Conservation (phyloP, 371 early-diverging fungal genomes). For the Sporodiniella umbellata region DNA sequence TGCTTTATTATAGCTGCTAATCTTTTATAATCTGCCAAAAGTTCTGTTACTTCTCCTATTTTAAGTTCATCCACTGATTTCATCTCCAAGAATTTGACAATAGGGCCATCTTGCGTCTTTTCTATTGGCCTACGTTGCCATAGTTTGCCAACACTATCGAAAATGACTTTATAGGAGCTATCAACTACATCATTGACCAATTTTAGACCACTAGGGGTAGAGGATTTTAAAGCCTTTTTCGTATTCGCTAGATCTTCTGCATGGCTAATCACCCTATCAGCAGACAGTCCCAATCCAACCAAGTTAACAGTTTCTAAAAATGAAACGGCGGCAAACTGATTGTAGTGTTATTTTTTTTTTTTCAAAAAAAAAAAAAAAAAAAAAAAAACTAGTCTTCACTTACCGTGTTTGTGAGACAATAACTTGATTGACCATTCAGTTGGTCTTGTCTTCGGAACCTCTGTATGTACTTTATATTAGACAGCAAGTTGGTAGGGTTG, state of each 20-base stretch:
- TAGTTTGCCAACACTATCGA: constrained; percentile 46
- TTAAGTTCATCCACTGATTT: constrained; percentile 30
- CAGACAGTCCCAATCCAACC: constrained; percentile 45
- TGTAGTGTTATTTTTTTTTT: too few species aligned
- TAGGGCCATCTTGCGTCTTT: constrained; percentile 16
- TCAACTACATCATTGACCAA: constrained; percentile 44
- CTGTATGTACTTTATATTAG: constrained; percentile 58
- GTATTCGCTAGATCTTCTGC: constrained; percentile 32
- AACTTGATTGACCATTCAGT: constrained; percentile 47
- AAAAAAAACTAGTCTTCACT: neutral
- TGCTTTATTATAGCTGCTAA: constrained; percentile 36
- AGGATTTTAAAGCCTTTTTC: neutral
- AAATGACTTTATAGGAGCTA: constrained; percentile 30
- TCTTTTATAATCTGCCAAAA: constrained; percentile 32
- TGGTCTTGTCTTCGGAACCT: constrained; percentile 47
- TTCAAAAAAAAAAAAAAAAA: too few species aligned
- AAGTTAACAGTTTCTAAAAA: constrained; percentile 49
- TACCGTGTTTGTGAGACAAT: constrained; percentile 52
- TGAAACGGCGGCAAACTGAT: constrained; percentile 41
- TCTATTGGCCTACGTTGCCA: constrained; percentile 38
- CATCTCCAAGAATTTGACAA: constrained; percentile 22
- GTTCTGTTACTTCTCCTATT: constrained; percentile 27
- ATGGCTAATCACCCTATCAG: constrained; percentile 40
- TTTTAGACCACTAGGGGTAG: constrained; percentile 31
- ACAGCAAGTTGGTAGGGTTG: constrained; percentile 64